Percentiles rank a stretch among this genome's conserved stretches.
Evolutionary conservation across 441 rosid genomes (phyloP).

Genomic region (Rhodomyrtus psidioides): DNA sequence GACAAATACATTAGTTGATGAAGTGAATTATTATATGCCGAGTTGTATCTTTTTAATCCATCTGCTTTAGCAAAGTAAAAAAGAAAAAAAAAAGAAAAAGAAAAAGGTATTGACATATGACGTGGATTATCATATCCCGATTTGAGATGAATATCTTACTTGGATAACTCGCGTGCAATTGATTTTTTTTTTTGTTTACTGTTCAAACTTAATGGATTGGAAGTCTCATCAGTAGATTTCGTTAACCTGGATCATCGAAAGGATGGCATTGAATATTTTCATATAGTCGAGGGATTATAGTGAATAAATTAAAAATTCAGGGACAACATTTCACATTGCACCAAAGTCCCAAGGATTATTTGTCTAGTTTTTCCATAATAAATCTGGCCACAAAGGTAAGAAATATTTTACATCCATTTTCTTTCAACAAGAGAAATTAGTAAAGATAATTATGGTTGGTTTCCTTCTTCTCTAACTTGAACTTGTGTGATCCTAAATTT

Average conservation of each 20-base stretch:
- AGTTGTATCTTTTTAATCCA: neutral
- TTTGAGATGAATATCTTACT: neutral
- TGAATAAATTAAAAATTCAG: neutral
- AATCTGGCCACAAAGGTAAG: neutral
- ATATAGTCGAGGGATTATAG: fast-evolving
- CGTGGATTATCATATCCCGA: fast-evolving
- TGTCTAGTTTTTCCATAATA: neutral
- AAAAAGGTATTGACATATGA: neutral
- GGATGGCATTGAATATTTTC: neutral
- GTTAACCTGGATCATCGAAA: fast-evolving
- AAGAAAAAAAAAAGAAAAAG: fast-evolving
- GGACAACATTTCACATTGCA: fast-evolving
- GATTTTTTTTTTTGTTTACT: fast-evolving
- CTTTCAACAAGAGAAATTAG: neutral
- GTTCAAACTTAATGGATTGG: neutral
- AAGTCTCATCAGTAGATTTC: neutral
- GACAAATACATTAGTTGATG: neutral
- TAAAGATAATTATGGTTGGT: neutral
- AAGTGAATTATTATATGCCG: neutral
- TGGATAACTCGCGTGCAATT: neutral
- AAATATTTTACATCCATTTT: neutral
- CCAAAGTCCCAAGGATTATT: neutral
- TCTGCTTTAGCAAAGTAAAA: neutral
- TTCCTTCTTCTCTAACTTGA: neutral
- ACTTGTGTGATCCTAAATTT: neutral